Evolutionary conservation across 306 rosid species (phyloP).

Genomic region (Vicia sativa): DNA sequence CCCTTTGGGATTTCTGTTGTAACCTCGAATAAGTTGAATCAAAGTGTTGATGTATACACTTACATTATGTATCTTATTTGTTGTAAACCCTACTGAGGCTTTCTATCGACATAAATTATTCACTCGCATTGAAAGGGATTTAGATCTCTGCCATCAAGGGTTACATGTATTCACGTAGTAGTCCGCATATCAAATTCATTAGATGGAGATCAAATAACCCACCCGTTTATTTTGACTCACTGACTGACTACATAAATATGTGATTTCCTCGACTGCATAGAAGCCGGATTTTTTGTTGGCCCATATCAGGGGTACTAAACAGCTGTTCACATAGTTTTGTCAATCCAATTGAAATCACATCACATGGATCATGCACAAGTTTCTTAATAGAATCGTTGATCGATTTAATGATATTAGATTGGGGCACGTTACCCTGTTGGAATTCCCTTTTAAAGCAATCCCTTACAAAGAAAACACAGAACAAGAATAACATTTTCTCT

Average conservation of each 20-base stretch:
- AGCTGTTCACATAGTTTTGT: too few species aligned
- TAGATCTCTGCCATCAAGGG: neutral
- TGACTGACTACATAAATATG: too few species aligned
- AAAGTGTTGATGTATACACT: slow-evolving; percentile 16
- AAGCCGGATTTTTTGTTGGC: too few species aligned
- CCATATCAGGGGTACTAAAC: too few species aligned
- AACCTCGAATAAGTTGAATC: slow-evolving; percentile 36
- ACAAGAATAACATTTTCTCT: slow-evolving; percentile 27
- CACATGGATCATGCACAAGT: neutral
- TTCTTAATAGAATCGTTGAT: neutral
- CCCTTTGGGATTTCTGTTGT: slow-evolving; percentile 42
- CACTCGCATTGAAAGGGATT: neutral
- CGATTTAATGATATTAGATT: neutral
- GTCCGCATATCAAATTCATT: too few species aligned
- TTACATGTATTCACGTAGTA: too few species aligned
- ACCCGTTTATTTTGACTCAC: too few species aligned
- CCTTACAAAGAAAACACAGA: slow-evolving; percentile 3
- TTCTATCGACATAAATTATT: neutral
- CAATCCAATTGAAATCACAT: too few species aligned
- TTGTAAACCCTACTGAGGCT: neutral
- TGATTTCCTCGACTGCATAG: neutral
- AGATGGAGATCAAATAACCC: too few species aligned
- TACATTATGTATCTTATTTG: slow-evolving; percentile 10
- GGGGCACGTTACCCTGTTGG: neutral
- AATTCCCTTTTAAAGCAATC: slow-evolving; percentile 14